Evolutionary conservation across 164 flowering plant genomes (phyloP).

Genomic region (Umbilicus rupestris): DNA sequence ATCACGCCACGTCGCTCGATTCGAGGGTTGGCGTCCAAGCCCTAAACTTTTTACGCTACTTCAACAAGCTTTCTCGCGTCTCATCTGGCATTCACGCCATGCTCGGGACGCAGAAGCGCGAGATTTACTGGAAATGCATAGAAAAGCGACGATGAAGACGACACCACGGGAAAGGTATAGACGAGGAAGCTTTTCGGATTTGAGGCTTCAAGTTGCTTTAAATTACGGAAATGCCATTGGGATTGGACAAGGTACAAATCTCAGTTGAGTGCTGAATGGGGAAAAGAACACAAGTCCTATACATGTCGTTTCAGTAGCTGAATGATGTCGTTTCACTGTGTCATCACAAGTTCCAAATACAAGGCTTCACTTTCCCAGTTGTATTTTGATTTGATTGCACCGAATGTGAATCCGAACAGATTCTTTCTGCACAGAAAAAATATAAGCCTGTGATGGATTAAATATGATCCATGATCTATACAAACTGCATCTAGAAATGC

Average conservation of each 20-base stretch:
- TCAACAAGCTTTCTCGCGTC: background rate
- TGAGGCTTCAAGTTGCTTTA: background rate
- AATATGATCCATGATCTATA: background rate
- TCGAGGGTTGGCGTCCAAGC: background rate
- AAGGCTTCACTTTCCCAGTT: too few species aligned
- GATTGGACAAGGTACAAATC: background rate
- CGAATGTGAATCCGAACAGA: too few species aligned
- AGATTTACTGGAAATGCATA: background rate
- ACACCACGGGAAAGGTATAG: slow-evolving; percentile 3
- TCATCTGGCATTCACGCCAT: background rate
- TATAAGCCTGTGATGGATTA: background rate
- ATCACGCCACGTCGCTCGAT: background rate
- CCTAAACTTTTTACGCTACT: background rate
- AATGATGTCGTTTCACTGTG: background rate
- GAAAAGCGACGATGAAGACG: slow-evolving; percentile 6
- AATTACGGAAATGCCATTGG: background rate
- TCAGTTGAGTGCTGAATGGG: too few species aligned
- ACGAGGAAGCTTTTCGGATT: background rate
- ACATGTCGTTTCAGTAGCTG: background rate
- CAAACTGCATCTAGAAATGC: background rate
- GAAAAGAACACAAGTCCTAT: background rate
- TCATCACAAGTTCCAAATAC: too few species aligned
- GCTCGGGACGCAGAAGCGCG: background rate
- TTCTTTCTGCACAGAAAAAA: too few species aligned
- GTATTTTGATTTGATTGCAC: too few species aligned